Base-by-base conservation (phyloP, 805 yeast genomes). In the Pichia cephalocereana region DNA sequence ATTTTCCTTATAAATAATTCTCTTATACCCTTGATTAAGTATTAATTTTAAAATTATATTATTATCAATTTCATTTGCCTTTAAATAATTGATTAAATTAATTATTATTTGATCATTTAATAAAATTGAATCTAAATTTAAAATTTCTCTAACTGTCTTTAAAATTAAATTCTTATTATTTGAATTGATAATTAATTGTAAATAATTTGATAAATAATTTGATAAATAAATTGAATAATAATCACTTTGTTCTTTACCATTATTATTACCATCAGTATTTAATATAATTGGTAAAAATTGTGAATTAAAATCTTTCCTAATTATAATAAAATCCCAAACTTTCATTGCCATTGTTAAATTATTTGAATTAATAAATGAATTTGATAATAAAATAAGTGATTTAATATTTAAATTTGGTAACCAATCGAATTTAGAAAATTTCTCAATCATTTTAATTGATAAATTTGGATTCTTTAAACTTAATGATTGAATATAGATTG, bases 361-460 rank as follows among this genome's bases (percentile, higher is more conserved):
- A 8, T 56, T 50, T 8, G 26, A 19, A 34, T 60, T 56, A 27
- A 60, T 41, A 19, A 54, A 53, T 32, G 54, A 54, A 40, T 61
- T 57, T 43, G 62, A 56, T 17, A 65, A 45, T 23, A 54, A 49
- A 40, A 63, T 23, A 41, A 66, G 45, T 30, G 59, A 54, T 38
- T 54, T 54, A 37, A 64, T 58, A 27, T 59, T 48, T 17, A 65
- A 60, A 44, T 64, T 66, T n/a, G 71, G 71, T 43, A 67, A 54
- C 65, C 67, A 63, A 14, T 56, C 47, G 30, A 60, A 51, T 3
- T 59, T 48, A 41, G 63, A 60, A 42, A 67, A 64, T 42, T 59
- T 61, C 40, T 57, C 43, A 9, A 60, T 45, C 15, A 62, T 50
- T 19, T 56, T 48, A 42, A 56, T 60, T 2, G 68, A 61, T n/a